Percentiles rank a stretch among this genome's conserved stretches.
phyloP scores from a whole-genome alignment of 2,329 filamentous ascomycete species.

The Emmonsiellopsis sp. region DNA sequence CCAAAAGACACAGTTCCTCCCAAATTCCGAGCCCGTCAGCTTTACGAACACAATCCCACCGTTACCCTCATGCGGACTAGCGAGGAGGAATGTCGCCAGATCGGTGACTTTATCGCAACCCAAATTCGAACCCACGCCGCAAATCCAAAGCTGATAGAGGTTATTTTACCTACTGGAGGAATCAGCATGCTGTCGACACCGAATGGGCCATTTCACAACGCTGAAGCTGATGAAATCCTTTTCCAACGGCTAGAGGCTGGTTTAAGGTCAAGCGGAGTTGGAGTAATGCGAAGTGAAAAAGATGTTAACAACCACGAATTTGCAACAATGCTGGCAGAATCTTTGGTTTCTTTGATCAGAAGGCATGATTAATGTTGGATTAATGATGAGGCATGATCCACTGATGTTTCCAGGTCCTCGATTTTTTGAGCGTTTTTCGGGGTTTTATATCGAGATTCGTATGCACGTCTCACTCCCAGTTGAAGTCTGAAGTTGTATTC shows the following conservation, averaged over 20 bases:
- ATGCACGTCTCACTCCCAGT: no score
- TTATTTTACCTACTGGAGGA: constrained; percentile 53
- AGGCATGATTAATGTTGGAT: background rate
- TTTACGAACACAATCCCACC: constrained; percentile 58
- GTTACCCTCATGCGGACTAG: constrained; percentile 60
- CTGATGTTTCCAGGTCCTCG: background rate
- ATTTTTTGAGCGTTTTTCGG: background rate
- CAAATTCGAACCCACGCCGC: constrained; percentile 40
- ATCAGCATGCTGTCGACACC: constrained; percentile 53
- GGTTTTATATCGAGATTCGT: no score
- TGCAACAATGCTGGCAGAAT: constrained; percentile 18
- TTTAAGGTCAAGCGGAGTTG: background rate
- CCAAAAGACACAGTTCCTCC: constrained; percentile 47
- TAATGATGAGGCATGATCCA: background rate
- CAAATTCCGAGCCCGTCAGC: constrained; percentile 40
- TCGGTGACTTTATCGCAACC: constrained; percentile 48
- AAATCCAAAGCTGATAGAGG: constrained; percentile 38
- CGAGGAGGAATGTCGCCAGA: constrained; percentile 44
- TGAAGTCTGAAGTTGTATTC: no score
- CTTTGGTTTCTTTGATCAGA: constrained; percentile 14
- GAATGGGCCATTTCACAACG: constrained; percentile 45
- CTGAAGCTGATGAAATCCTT: constrained; percentile 39
- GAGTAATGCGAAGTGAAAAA: background rate
- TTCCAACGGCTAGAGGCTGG: background rate
- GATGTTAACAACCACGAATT: constrained; percentile 24